Evolutionary conservation across 2,329 filamentous ascomycete species (phyloP).

Genomic region (Colletotrichum coccodes): DNA sequence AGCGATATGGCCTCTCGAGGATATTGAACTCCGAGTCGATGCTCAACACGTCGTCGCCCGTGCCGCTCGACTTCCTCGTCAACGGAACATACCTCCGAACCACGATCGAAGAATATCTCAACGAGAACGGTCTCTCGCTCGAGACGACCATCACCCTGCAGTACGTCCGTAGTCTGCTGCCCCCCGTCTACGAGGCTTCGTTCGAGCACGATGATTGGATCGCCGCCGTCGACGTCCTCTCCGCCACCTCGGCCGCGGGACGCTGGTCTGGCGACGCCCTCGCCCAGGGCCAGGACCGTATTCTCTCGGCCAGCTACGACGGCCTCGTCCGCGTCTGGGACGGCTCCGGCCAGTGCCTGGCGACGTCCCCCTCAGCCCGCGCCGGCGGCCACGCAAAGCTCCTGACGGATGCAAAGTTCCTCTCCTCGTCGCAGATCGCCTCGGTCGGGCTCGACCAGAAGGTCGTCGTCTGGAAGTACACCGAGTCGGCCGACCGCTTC

Average conservation of each 20-base stretch:
- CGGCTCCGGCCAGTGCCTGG: conserved; percentile 84
- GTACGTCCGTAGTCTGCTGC: conserved; percentile 91
- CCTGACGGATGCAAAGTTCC: conserved; percentile 85
- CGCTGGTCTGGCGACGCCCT: conserved; percentile 62
- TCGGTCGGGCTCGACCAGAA: conserved; percentile 88
- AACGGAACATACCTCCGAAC: conserved; percentile 92
- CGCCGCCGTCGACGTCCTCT: conserved; percentile 84
- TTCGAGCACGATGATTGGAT: conserved; percentile 99
- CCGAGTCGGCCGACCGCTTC: conserved; percentile 70
- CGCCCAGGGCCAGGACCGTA: conserved; percentile 70
- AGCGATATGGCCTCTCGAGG: conserved; percentile 76
- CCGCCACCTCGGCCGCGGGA: conserved; percentile 70
- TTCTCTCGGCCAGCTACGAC: conserved; percentile 95
- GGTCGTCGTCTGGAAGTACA: conserved; percentile 90
- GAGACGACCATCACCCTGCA: conserved; percentile 90
- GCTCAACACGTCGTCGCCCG: conserved; percentile 71
- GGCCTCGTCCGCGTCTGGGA: conserved; percentile 91
- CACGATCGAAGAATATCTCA: conserved; percentile 90
- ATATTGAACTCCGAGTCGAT: conserved; percentile 79
- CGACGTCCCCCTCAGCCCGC: conserved; percentile 74
- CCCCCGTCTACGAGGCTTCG: conserved; percentile 87
- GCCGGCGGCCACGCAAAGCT: conserved; percentile 80
- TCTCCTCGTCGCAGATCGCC: conserved; percentile 81
- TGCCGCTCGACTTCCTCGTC: conserved; percentile 94
- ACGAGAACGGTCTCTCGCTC: conserved; percentile 84